Evolutionary conservation across 179 eudicot species (phyloP).

Genomic region (Pouteria campechiana): DNA sequence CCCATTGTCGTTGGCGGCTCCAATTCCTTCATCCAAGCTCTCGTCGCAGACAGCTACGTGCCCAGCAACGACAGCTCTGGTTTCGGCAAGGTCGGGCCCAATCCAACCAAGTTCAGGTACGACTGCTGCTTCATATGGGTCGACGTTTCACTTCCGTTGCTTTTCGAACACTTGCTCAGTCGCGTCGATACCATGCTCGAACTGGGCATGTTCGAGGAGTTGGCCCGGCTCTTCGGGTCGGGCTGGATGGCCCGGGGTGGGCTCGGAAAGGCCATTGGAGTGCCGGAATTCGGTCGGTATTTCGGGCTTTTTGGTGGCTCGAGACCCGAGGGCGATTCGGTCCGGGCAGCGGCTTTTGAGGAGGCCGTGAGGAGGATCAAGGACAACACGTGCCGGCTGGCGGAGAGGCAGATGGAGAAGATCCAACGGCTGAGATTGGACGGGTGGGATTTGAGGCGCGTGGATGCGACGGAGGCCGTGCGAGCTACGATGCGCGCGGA

Average conservation of each 20-base stretch:
- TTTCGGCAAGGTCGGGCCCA: conserved; percentile 14
- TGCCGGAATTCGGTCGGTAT: conserved; percentile 64
- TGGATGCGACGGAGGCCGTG: too few relatives aligned
- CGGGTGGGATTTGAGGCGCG: too few relatives aligned
- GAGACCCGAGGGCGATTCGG: neutral
- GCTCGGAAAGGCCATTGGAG: conserved; percentile 63
- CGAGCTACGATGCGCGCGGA: too few relatives aligned
- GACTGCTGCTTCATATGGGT: conserved; percentile 68
- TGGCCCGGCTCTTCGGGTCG: conserved; percentile 25
- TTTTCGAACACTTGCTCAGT: conserved; percentile 34
- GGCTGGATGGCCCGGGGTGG: too few relatives aligned
- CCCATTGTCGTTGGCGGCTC: conserved; percentile 77
- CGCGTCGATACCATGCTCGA: conserved; percentile 88
- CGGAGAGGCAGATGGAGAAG: conserved; percentile 59
- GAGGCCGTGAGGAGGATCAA: conserved; percentile 55
- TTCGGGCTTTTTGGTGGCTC: conserved; percentile 15
- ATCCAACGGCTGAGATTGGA: conserved; percentile 66
- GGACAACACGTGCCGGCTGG: conserved; percentile 71
- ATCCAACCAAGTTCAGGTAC: conserved; percentile 43
- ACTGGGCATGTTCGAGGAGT: conserved; percentile 63
- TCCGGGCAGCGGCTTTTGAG: conserved; percentile 20
- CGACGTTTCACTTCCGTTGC: conserved; percentile 36
- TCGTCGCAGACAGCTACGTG: conserved; percentile 22
- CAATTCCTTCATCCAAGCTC: conserved; percentile 54
- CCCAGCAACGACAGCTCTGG: conserved; percentile 33